Evolutionary conservation across 2,329 filamentous ascomycete genomes (phyloP), one percentile per base, ranked within the genome.

Genomic region (Fusarium devonianum): DNA sequence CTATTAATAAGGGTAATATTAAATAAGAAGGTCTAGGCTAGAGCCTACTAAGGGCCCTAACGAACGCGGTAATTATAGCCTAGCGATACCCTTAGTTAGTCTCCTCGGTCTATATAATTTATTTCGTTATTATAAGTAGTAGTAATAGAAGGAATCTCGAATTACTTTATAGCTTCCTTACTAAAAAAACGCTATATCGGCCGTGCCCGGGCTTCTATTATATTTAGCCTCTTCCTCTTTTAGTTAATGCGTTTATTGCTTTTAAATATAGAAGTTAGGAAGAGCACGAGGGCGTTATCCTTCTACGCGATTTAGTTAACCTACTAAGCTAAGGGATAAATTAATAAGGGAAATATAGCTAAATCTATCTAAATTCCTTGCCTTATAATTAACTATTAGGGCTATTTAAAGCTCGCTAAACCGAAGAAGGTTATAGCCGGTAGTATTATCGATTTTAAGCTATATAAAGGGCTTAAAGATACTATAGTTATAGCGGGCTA

Each of bases 221-320:
- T 29, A 14, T 29, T 29, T 29, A 7, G 26, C 10, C 26, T 29
- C 10, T 29, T 29, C 12, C 26, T 29, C 10, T 21, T 21, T 7
- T 17, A 16, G n/a, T 29, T 3, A 16, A 30, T 14, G 21, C 42
- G 17, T 26, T 43, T 25, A 25, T 43, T 16, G 6, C 39, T 21
- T 12, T 8, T 49, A n/a, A 30, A 46, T 10, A 41, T 11, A 21
- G 38, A 36, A 2, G 36, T 30, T n/a, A 50, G 23, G 12, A 53
- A 36, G 9, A 56, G 22, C 13, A 56, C 30, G 14, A 56, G 37
- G 21, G 53, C 32, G 18, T 53, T 56, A 53, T 56, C 53, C 21
- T 56, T 53, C 40, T 32, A 56, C 4, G 40, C 37, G 23, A 53
- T 49, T 37, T 56, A 23, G 25, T 53, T 49, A 8, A 46, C 43